A percentile compares a stretch with the other conserved stretches of the same genome.
These are phyloP conservation scores for Alnus glutinosa DNA, from an alignment of 306 rosid genomes.

Conservation along the genomic window DNA sequence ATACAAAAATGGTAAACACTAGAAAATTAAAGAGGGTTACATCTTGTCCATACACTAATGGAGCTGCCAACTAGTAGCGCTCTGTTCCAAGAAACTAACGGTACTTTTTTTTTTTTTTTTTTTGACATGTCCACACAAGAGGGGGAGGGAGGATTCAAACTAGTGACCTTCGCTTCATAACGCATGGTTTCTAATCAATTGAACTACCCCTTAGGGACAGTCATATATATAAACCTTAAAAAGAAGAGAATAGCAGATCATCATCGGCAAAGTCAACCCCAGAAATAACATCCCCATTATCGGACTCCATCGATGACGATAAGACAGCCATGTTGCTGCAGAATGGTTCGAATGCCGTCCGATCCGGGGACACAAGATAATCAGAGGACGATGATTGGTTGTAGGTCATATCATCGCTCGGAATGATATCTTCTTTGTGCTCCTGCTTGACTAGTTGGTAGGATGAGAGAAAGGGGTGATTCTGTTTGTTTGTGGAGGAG, in stretches of 20 bases:
- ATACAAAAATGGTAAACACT: too few species aligned
- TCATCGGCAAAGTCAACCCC: slow-evolving; percentile 15
- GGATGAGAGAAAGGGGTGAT: slow-evolving; percentile 28
- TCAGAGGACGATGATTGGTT: slow-evolving; percentile 28
- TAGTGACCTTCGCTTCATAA: too few species aligned
- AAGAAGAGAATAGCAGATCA: background rate
- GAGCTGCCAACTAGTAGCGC: too few species aligned
- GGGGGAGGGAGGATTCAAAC: too few species aligned
- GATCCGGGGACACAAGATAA: slow-evolving; percentile 35
- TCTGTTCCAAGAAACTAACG: too few species aligned
- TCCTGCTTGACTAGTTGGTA: slow-evolving; percentile 12
- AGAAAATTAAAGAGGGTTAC: too few species aligned
- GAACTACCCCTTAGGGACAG: too few species aligned
- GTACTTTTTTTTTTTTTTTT: too few species aligned
- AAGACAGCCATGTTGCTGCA: background rate
- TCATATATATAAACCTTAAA: background rate
- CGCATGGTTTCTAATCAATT: too few species aligned
- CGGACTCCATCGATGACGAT: slow-evolving; percentile 31
- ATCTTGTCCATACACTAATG: too few species aligned
- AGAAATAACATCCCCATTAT: slow-evolving; percentile 22
- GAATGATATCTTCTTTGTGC: background rate
- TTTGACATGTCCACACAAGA: too few species aligned
- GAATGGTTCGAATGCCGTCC: slow-evolving; percentile 24
- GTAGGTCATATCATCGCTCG: background rate
- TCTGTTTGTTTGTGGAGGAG: slow-evolving; percentile 1